Evolutionary conservation across 2,329 filamentous ascomycete species (phyloP), one percentile per base, ranked within the genome.

Genomic region (Claviceps humidiphila): DNA sequence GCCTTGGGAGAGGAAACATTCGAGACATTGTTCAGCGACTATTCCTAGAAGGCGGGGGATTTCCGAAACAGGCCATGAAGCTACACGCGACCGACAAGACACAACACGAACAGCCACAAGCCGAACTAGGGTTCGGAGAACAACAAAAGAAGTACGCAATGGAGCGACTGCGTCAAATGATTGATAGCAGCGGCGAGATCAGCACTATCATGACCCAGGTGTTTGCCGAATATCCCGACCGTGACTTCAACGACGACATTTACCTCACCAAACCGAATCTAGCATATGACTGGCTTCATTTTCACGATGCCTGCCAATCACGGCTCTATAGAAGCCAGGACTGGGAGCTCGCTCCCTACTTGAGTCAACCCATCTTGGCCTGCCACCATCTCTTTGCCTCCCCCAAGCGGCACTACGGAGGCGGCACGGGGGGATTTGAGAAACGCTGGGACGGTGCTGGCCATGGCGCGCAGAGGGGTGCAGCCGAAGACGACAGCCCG

Each of bases 221-320:
- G 60, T 95, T 96, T 63, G 75, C 85, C 22, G 79, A 86, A 58
- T 98, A 95, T 65, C 89, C 91, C 0, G 82, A 81, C 43, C 87
- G 89, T 59, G 83, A 89, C 20, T 98, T 86, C 68, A 94, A 96
- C 70, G 93, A 98, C 65, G 93, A 98, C 66, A 85, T 84, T 1
- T 85, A 88, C 59, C 81, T 98, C 37, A 87, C 84, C 38, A 98
- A 98, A 64, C 94, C 94, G 0, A 82, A 85, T 58, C 72, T 78
- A 65, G 88, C 88, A 0, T 95, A 95, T 66, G 91, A 96, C 62
- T 98, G 93, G 93, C 78, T 98, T 52, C 76, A 94, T 66, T 97
- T 98, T 68, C 87, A 96, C 67, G 93, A 97, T 61, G 73, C 75
- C 0, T 82, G 95, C 56, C 89, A 88, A 24, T 82, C 84, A 1